Conservation (phyloP, 1,284 basidiomycete genomes). For the Trametes polyzona region DNA sequence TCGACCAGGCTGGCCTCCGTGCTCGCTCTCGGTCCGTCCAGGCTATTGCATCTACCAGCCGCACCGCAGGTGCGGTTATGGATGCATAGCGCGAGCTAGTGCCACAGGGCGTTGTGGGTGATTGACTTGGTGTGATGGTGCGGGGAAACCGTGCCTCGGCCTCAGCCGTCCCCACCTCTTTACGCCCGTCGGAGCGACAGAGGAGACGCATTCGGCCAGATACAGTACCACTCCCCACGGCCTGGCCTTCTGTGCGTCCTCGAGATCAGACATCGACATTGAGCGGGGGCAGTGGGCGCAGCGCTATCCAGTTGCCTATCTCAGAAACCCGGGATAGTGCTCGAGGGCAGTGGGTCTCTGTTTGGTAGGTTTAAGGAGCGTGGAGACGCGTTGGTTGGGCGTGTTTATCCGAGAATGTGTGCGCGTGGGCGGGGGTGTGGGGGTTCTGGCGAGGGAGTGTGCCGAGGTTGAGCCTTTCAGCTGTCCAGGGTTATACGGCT, state of each 20-base stretch:
- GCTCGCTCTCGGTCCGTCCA: too few relatives aligned
- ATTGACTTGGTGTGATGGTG: neutral
- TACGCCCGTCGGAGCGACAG: neutral
- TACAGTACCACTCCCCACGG: neutral
- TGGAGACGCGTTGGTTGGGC: neutral
- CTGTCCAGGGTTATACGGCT: too few relatives aligned
- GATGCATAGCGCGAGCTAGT: too few relatives aligned
- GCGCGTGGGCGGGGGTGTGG: too few relatives aligned
- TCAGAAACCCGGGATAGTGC: neutral
- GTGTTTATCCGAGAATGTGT: too few relatives aligned
- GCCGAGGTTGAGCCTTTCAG: too few relatives aligned
- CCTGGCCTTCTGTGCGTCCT: constrained; percentile 1
- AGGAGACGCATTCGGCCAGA: neutral
- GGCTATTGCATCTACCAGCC: too few relatives aligned
- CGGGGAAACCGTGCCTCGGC: neutral
- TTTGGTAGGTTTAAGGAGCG: neutral
- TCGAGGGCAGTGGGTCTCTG: neutral
- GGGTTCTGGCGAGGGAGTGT: too few relatives aligned
- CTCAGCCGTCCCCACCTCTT: neutral
- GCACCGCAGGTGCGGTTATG: neutral
- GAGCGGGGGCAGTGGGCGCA: neutral
- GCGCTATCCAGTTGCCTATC: constrained; percentile 8
- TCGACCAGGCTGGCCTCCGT: too few relatives aligned
- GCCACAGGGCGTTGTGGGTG: neutral
- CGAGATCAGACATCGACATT: neutral